phyloP scores from a whole-genome alignment of 2,329 filamentous ascomycete genomes.

The Mariannaea elegans region DNA sequence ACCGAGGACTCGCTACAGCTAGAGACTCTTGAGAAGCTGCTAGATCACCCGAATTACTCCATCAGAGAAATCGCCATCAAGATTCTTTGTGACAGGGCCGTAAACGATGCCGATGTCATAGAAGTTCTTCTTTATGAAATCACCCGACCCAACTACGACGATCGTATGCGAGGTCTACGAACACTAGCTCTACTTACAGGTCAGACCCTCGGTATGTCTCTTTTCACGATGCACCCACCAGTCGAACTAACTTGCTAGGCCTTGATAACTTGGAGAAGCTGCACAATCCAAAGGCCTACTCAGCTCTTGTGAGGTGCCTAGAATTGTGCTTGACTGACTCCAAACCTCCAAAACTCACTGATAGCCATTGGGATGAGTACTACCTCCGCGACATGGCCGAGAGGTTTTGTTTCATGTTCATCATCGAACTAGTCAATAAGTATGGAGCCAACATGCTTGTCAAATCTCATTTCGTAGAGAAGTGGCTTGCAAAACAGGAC shows the following conservation, averaged over 20 bases:
- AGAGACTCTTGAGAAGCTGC: constrained; percentile 72
- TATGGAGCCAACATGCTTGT: constrained; percentile 66
- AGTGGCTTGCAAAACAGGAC: constrained; percentile 78
- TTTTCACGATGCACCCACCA: background rate
- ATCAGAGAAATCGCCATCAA: constrained; percentile 74
- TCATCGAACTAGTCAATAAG: constrained; percentile 66
- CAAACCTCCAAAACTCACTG: constrained; percentile 60
- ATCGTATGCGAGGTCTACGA: constrained; percentile 64
- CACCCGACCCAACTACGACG: constrained; percentile 65
- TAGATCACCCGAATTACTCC: constrained; percentile 75
- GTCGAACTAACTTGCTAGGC: constrained; percentile 36
- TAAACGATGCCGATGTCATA: constrained; percentile 65
- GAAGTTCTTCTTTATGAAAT: constrained; percentile 65
- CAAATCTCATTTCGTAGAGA: constrained; percentile 72
- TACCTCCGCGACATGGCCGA: constrained; percentile 69
- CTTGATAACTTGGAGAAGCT: constrained; percentile 54
- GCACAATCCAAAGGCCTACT: constrained; percentile 60
- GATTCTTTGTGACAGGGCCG: constrained; percentile 64
- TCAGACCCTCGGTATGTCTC: constrained; percentile 45
- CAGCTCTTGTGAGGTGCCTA: constrained; percentile 67
- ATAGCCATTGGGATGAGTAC: constrained; percentile 70
- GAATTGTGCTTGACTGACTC: constrained; percentile 63
- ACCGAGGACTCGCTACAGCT: constrained; percentile 76
- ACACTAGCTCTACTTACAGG: constrained; percentile 64
- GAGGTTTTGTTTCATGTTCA: constrained; percentile 66